phyloP scores from a whole-genome alignment of 106 monocot genomes.

The Triglochin maritima region DNA sequence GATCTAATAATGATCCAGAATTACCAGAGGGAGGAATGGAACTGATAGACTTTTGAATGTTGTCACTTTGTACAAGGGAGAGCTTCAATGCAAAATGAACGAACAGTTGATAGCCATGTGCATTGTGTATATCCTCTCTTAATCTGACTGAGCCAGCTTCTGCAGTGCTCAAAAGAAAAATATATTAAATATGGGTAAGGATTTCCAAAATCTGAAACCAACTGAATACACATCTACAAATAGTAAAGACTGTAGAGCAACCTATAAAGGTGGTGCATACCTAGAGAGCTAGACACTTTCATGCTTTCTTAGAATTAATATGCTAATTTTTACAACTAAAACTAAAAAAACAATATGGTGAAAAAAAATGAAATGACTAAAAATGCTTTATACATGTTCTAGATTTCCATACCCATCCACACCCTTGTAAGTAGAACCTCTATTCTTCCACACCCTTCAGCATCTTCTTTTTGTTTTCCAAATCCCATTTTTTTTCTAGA shows the following conservation, averaged over 20 bases:
- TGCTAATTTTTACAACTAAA: too few species aligned
- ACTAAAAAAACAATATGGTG: too few species aligned
- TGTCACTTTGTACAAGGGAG: conserved; percentile 43
- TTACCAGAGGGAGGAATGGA: conserved; percentile 13
- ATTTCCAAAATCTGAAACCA: not conserved
- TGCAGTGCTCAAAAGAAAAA: conserved; percentile 22
- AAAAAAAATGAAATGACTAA: too few species aligned
- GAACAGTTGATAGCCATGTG: conserved; percentile 92
- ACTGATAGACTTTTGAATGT: conserved; percentile 16
- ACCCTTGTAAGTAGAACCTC: too few species aligned
- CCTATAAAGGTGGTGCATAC: not conserved
- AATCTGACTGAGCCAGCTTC: conserved; percentile 61
- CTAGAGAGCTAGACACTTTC: too few species aligned
- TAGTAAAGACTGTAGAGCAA: not conserved
- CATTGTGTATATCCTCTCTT: conserved; percentile 91
- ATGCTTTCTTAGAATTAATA: too few species aligned
- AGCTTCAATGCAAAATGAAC: conserved; percentile 90
- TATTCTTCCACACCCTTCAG: too few species aligned
- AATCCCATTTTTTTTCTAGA: too few species aligned
- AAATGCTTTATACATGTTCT: too few species aligned
- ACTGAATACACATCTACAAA: not conserved
- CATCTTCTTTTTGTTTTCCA: too few species aligned
- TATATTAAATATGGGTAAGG: not conserved
- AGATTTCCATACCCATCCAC: too few species aligned
- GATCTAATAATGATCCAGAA: conserved; percentile 9